These are phyloP conservation scores for Cladorrhinum samala DNA, from an alignment of 495 filamentous ascomycete species.

Conservation along the genomic window DNA sequence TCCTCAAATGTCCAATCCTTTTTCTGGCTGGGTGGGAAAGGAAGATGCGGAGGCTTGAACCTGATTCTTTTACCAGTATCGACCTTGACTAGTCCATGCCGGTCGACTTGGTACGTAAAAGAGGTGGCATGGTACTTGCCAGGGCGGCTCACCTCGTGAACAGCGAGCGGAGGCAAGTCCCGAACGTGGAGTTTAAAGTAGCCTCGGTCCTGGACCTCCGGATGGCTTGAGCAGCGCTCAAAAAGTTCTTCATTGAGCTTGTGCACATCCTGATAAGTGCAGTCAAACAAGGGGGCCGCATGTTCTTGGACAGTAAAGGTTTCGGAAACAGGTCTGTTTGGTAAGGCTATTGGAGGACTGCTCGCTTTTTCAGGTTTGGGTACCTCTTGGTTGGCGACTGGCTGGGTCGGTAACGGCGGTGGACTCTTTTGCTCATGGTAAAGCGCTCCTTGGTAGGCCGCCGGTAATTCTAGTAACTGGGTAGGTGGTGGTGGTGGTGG, in stretches of 20 bases:
- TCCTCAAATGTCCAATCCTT: constrained; percentile 20
- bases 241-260: constrained; percentile 27
- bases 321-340: constrained; percentile 6
- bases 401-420: too few relatives aligned
- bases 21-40: constrained; percentile 17
- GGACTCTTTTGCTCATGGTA: not conserved
- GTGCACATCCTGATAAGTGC: constrained; percentile 26
- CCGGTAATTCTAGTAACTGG: too few relatives aligned
- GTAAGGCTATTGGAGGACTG: constrained; percentile 1
- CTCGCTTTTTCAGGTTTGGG: not conserved
- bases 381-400: too few relatives aligned
- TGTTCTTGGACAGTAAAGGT: constrained; percentile 7
- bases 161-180: constrained; percentile 18
- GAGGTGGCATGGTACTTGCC: constrained; percentile 25
- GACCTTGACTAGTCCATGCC: constrained; percentile 25
- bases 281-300: constrained; percentile 24
- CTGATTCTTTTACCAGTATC: constrained; percentile 22
- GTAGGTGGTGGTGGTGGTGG: too few relatives aligned
- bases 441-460: too few relatives aligned
- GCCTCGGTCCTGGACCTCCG: constrained; percentile 19
- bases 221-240: constrained; percentile 25
- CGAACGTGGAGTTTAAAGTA: constrained; percentile 30
- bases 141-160: constrained; percentile 18
- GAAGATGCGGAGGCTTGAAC: constrained; percentile 19
- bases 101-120: constrained; percentile 23